Base-by-base conservation (phyloP, 495 filamentous ascomycete species). In the Aspergillus biplanus region DNA sequence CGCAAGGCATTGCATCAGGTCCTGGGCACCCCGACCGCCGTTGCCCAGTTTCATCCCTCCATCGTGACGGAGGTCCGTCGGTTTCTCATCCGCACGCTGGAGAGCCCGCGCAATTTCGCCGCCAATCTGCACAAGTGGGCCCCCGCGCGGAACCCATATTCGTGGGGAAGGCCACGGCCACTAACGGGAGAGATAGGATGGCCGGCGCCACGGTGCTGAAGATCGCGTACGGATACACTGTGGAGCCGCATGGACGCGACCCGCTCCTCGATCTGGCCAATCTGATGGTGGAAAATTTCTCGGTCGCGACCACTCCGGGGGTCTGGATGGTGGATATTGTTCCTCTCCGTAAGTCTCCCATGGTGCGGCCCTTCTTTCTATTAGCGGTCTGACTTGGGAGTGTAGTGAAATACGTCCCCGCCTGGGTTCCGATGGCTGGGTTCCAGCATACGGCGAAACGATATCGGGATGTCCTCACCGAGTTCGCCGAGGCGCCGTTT, bases 171-270 rank as follows among this genome's bases (percentile, higher is more conserved):
- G 34, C 37, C 18, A 9, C 33, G 11, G 16, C 12, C 12, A 39
- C 35, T 39, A 6, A 39, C 35, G 33, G 1, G 31, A 11, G 6
- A 8, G 7, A 31, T 18, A 46, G 39, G 32, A 78, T 72, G 21
- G 72, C 79, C 7, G 81, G 77, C 7, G 70, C 76, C 0, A 62
- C 81, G 6, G 80, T 85, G n/a, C 61, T 85, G 4, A 81, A 82
- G 35, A 77, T 81, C 9, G 67, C 70, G 1, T 85, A 85, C 63
- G 82, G 81, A 31, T 85, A 85, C 60, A 81, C 72, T 0, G 71
- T 74, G 12, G 80, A 84, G 52, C 64, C 73, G 4, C 68, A 78
- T 35, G 58, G 60, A 9, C 53, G 58, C 0, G 83, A 85, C 63
- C 75, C 74, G 21, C 64, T 85, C 3, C 71, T 85, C 7, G 62